Base-by-base conservation (phyloP, 495 filamentous ascomycete genomes). In the Aspergillus diversus region DNA sequence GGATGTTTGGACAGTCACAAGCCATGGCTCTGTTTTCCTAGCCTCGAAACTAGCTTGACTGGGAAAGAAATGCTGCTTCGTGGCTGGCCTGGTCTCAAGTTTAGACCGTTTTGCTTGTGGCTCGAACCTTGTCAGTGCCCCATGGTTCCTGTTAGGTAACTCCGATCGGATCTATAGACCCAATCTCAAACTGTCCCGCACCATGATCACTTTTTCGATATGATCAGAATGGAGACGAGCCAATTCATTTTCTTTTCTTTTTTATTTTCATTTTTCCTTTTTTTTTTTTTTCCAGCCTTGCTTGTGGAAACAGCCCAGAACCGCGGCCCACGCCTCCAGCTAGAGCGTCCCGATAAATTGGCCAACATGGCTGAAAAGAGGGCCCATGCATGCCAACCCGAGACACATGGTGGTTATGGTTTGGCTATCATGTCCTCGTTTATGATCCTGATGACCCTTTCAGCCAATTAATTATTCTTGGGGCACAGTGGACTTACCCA, bases 91-190 rank as follows among this genome's bases (percentile, higher is more conserved):
- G 33, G 51, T 54, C 11, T 54, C 27, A 34, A 54, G 9, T 50
- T 50, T 50, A 13, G 51, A 34, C 33, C 51, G 11, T 34, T 33
- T 13, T 34, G 33, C 9, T 3, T 54, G 7, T n/a, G 51, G 27
- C 21, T 34, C 32, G 12, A 54, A 33, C 48, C 33, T 34, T 5
- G 34, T 12, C 32, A 12, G 13, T 34, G 27, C 51, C 51, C 51
- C 51, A 54, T 54, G 8, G 51, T 34, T 54, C 51, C 51, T 46
- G 34, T 35, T 35, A 49, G 42, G 7, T 33, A 59, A 50, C n/a
- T 47, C 32, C 33, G 57, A 59, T 59, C 57, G 12, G 42, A 59
- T 50, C 42, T 33, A n/a, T 49, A 59, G 42, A 59, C 50, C 57
- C 39, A 50, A 59, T 33, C 31, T 43, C 12, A 16, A 15, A 13